Percentiles rank a stretch among this genome's conserved stretches.
Evolutionary conservation across 768 basidiomycete species (phyloP).

Genomic region (Lactarius indigo): DNA sequence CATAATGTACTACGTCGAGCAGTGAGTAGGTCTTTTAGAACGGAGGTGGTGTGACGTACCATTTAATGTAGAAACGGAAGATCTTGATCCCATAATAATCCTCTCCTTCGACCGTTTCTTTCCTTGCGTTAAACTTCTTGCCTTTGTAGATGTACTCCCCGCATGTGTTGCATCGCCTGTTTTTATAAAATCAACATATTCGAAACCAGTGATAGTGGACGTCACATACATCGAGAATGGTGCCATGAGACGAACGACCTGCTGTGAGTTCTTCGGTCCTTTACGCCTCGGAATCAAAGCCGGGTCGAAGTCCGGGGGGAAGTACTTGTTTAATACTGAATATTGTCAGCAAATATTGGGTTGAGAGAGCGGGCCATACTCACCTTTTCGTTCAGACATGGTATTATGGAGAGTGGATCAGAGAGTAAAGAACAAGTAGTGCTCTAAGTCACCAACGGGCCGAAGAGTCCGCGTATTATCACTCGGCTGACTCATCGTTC

Average conservation of each 20-base stretch:
- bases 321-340: conserved; percentile 89
- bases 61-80: conserved; percentile 90
- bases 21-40: conserved; percentile 24
- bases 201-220: not conserved
- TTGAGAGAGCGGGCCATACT: conserved; percentile 4
- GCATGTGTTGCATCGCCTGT: conserved; percentile 88
- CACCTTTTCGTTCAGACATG: conserved; percentile 87
- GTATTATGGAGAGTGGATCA: not conserved
- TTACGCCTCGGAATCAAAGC: conserved; percentile 90
- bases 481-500: not conserved
- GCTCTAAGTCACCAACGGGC: not conserved
- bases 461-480: not conserved
- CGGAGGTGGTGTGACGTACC: conserved; percentile 46
- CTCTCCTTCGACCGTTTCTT: conserved; percentile 96
- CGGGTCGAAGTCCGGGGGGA: conserved; percentile 98
- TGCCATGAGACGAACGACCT: conserved; percentile 98
- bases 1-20: conserved; percentile 69
- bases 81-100: conserved; percentile 99
- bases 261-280: conserved; percentile 90
- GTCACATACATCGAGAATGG: conserved; percentile 89
- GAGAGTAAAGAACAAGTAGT: not conserved
- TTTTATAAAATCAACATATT: conserved; percentile 3
- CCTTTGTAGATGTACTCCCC: conserved; percentile 99
- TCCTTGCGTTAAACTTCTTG: conserved; percentile 99
- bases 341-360: conserved; percentile 12